phyloP scores from a whole-genome alignment of 2,329 filamentous ascomycete genomes.

The Aspergillus hortae region DNA sequence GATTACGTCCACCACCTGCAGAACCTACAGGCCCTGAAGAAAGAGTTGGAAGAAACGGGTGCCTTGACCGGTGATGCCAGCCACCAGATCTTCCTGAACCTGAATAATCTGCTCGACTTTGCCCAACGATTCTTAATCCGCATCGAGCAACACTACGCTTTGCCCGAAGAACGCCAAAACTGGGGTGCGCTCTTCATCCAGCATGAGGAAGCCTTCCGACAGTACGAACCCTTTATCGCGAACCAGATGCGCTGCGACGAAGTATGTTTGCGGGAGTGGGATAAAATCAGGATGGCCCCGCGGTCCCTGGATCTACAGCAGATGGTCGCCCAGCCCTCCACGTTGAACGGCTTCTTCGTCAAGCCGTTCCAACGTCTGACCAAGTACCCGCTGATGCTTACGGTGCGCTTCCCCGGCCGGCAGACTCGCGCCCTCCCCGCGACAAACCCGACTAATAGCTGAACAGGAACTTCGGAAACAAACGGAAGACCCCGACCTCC shows the following conservation, averaged over 20 bases:
- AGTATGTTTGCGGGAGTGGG: constrained; percentile 78
- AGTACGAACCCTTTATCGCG: constrained; percentile 95
- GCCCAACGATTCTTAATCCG: constrained; percentile 92
- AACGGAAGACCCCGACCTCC: constrained; percentile 66
- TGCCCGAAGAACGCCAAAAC: constrained; percentile 71
- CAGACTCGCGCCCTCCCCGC: background rate
- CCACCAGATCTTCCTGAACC: constrained; percentile 93
- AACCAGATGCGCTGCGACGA: constrained; percentile 90
- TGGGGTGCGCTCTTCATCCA: constrained; percentile 91
- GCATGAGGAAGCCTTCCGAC: constrained; percentile 82
- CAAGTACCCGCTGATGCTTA: constrained; percentile 88
- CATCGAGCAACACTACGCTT: constrained; percentile 90
- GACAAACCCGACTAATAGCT: background rate
- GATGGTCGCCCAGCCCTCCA: constrained; percentile 83
- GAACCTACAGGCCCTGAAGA: constrained; percentile 88
- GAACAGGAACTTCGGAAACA: constrained; percentile 79
- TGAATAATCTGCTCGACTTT: constrained; percentile 92
- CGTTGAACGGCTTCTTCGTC: constrained; percentile 84
- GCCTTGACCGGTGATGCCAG: constrained; percentile 84
- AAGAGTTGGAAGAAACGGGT: constrained; percentile 80
- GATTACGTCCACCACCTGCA: constrained; percentile 98
- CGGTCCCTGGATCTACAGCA: constrained; percentile 63
- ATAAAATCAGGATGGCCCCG: constrained; percentile 71
- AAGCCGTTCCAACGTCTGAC: constrained; percentile 96
- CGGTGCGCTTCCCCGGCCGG: constrained; percentile 49